These are phyloP conservation scores for Tylopilus plumbeoviolaceoides DNA, from an alignment of 768 basidiomycete species.

Conservation along the genomic window DNA sequence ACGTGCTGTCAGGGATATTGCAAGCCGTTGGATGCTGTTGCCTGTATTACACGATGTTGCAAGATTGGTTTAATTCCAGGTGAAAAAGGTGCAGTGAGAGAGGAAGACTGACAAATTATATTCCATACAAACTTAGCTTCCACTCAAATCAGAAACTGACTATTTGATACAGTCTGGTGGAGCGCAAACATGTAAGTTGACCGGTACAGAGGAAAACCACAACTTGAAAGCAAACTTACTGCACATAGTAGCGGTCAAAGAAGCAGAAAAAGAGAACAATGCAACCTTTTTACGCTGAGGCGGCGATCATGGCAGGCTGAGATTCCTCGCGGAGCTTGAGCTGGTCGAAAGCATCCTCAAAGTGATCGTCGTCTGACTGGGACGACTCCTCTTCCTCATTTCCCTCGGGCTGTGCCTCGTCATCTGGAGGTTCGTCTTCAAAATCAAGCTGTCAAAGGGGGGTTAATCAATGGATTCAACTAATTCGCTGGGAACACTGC, in stretches of 20 bases:
- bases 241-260: background rate
- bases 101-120: background rate
- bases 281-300: conserved; percentile 13
- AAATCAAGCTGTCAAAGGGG: conserved; percentile 61
- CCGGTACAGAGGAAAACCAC: background rate
- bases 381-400: conserved; percentile 27
- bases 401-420: conserved; percentile 31
- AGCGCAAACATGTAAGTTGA: background rate
- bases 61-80: background rate
- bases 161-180: background rate
- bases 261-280: background rate
- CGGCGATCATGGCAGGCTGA: conserved; percentile 8
- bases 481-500: conserved; percentile 28
- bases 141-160: background rate
- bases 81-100: background rate
- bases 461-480: conserved; percentile 4
- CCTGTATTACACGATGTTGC: background rate
- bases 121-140: background rate
- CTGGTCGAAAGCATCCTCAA: conserved; percentile 67
- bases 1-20: background rate
- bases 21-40: background rate
- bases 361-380: conserved; percentile 42
- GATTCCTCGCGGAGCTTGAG: conserved; percentile 33
- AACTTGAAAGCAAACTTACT: conserved; percentile 2
- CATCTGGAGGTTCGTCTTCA: conserved; percentile 70